Base-by-base conservation (phyloP, 1,284 basidiomycete species). In the Tylopilus sp. region DNA sequence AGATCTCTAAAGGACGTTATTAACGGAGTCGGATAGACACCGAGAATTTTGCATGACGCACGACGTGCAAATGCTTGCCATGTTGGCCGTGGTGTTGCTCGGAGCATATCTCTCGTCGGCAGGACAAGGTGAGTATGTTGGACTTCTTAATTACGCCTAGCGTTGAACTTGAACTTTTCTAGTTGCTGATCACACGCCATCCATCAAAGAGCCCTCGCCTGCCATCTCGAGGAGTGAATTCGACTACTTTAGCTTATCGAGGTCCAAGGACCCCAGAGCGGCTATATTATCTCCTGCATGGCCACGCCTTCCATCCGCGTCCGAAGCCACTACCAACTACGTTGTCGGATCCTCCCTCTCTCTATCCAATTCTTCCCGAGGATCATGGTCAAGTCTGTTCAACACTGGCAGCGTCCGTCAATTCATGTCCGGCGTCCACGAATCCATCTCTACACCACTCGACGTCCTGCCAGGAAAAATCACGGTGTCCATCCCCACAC, bases 11-110 rank as follows among this genome's bases (percentile, higher is more conserved):
- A 38, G 53, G 47, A 38, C 26, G 10, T 13, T 22, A 33, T 63
- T 75, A 39, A 78, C 53, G 22, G 4, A 41, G 26, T 64, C 63
- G 15, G 26, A 29, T 52, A 95, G 93, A 65, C 91, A 95, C 69
- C 72, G 79, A 2, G 86, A 92, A 66, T 83, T 95, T 41, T 85
- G 88, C 9, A 83, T 82, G 32, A 82, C 83, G 38, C 92, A 88
- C 69, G 94, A 97, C 73, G 78, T 95, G 1, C 94, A 96, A 72
- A 91, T 95, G 83, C 83, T 97, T 6, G 93, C 92, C 0, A 91
- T 96, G 83, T 73, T 96, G 1, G 86, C 93, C 0, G 84, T 90
- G 56, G 77, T 95, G 24, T 80, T 96, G 6, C 81, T 95, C 5
- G 87, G 87, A 72, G 82, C 80, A 19, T 69, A 69, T 6, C 55